Conservation (phyloP, 2,329 filamentous ascomycete species). For the Calonectria pseudoturangicola region DNA sequence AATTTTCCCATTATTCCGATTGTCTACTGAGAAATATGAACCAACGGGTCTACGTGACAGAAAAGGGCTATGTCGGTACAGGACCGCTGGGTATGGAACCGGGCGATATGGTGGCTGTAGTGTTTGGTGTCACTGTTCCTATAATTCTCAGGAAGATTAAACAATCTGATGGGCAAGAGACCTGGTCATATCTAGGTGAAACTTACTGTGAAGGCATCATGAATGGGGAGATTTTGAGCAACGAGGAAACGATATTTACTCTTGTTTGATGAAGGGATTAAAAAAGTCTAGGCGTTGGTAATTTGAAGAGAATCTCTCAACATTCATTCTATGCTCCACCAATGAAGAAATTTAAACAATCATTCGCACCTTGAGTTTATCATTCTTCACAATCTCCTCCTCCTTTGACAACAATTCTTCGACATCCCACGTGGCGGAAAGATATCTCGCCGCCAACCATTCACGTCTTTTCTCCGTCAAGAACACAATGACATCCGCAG, state of each 20-base stretch:
- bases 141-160: constrained; percentile 49
- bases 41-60: constrained; percentile 55
- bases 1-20: constrained; percentile 35
- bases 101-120: constrained; percentile 55
- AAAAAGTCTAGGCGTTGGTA: too few relatives aligned
- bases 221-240: constrained; percentile 55
- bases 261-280: constrained; percentile 16
- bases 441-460: constrained; percentile 67
- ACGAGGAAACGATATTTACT: constrained; percentile 18
- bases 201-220: constrained; percentile 60
- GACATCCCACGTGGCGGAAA: constrained; percentile 69
- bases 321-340: neutral
- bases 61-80: constrained; percentile 55
- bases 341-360: constrained; percentile 9
- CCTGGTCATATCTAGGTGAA: constrained; percentile 57
- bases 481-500: constrained; percentile 66
- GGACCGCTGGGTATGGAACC: constrained; percentile 49
- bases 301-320: neutral
- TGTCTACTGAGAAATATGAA: constrained; percentile 47
- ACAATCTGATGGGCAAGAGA: neutral
- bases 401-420: constrained; percentile 63
- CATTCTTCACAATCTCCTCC: constrained; percentile 62
- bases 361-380: constrained; percentile 31
- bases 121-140: constrained; percentile 56
- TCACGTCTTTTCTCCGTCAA: constrained; percentile 63